These are phyloP conservation scores for Ceratobasidium papillatum DNA, from an alignment of 1,284 basidiomycete species.

Conservation along the genomic window DNA sequence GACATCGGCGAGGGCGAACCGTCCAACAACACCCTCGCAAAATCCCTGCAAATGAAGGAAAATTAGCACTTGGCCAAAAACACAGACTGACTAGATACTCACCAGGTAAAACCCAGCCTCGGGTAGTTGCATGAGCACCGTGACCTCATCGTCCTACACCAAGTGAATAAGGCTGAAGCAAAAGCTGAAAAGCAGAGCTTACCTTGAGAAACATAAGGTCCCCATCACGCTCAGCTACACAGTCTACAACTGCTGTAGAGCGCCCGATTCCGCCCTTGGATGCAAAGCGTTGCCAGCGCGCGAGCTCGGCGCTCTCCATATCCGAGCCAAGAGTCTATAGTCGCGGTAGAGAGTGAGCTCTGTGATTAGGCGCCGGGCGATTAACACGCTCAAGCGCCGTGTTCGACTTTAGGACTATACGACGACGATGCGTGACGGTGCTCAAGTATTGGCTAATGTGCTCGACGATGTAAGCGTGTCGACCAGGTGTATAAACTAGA, in stretches of 20 bases:
- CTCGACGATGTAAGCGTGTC: slow-evolving; percentile 67
- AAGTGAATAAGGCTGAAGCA: neutral
- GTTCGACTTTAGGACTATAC: neutral
- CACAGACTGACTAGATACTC: slow-evolving; percentile 48
- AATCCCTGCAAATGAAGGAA: slow-evolving; percentile 62
- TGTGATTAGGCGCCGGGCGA: neutral
- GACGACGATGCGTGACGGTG: slow-evolving; percentile 26
- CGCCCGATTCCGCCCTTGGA: slow-evolving; percentile 82
- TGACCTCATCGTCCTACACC: slow-evolving; percentile 79
- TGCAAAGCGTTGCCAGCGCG: slow-evolving; percentile 82
- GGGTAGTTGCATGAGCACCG: slow-evolving; percentile 77
- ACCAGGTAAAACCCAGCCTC: slow-evolving; percentile 68
- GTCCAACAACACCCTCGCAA: slow-evolving; percentile 91
- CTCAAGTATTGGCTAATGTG: slow-evolving; percentile 52
- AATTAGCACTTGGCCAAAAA: slow-evolving; percentile 15
- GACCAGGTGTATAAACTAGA: slow-evolving; percentile 38
- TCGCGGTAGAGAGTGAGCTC: slow-evolving; percentile 13
- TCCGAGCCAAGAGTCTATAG: neutral
- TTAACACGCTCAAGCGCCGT: neutral
- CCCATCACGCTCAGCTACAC: slow-evolving; percentile 76
- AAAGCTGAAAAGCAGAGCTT: slow-evolving; percentile 45
- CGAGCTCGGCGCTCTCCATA: slow-evolving; percentile 77
- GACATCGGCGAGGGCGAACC: slow-evolving; percentile 75
- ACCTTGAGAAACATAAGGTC: slow-evolving; percentile 91
- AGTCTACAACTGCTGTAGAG: slow-evolving; percentile 76